Evolutionary conservation across 1,284 basidiomycete genomes (phyloP), one percentile per base, ranked within the genome.

Genomic region (Golubevia sp.): DNA sequence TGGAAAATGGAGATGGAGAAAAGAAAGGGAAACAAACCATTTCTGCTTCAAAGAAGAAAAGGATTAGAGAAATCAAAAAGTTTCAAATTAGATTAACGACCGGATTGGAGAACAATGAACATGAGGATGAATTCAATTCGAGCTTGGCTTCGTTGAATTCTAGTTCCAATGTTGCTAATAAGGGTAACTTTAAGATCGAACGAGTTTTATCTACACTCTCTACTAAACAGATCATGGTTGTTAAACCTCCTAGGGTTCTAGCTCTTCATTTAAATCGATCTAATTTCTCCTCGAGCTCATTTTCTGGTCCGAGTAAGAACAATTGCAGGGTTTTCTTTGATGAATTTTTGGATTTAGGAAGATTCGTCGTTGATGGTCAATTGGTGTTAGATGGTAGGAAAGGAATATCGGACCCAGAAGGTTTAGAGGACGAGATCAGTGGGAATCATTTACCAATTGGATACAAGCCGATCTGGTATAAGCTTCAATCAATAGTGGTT

Each of bases 151-250:
- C n/a, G n/a, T n/a, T n/a, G n/a, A 55, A 56, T 34, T 34, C 30
- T 44, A 21, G 51, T 38, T 1, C 15, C 48, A 1, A 27, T 34
- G 13, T 49, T 63, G 1, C 55, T 57, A 2, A 48, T 58, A 4
- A 34, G 30, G 11, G 5, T 3, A 64, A 60, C 1, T 26, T 73
- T 20, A 52, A 21, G 20, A 48, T 62, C 11, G 61, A 64, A 18
- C 62, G 70, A 13, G 54, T 51, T n/a, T 50, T 67, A 13, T 74
- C 72, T 30, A 58, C 66, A 2, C 51, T 58, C 13, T 65, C 71
- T 4, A 81, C 80, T 7, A 83, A 83, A 58, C 80, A 83, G 58
- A 71, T 77, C 49, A 73, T 83, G 72, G 61, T 81, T 38, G 76
- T 77, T 4, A 57, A 69, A 18, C 68, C 76, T 4, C 79, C 80